Conservation (phyloP, 2,329 filamentous ascomycete species). For the Hypomyces perniciosus region DNA sequence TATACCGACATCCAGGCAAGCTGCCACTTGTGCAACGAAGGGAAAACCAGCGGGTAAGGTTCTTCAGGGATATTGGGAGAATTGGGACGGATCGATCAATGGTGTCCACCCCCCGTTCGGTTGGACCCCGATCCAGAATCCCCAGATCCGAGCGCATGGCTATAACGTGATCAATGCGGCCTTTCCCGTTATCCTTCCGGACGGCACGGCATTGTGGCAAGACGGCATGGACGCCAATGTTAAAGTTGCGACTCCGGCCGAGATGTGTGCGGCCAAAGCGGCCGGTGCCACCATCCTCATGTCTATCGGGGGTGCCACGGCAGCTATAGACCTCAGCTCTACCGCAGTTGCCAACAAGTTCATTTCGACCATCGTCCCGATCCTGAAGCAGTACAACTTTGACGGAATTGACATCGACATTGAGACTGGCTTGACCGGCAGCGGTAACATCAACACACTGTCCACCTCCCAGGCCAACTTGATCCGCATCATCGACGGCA, state of each 20-base stretch:
- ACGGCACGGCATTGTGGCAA: slow-evolving; percentile 28
- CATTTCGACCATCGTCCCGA: slow-evolving; percentile 29
- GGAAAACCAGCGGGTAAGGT: slow-evolving; percentile 28
- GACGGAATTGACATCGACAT: slow-evolving; percentile 33
- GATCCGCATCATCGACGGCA: slow-evolving; percentile 30
- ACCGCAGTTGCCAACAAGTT: slow-evolving; percentile 29
- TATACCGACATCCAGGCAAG: slow-evolving; percentile 13
- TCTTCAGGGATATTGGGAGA: slow-evolving; percentile 32
- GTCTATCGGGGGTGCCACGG: slow-evolving; percentile 30
- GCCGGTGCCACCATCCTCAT: slow-evolving; percentile 28
- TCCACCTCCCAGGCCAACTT: slow-evolving; percentile 29
- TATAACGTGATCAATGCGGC: slow-evolving; percentile 32
- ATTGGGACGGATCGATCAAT: slow-evolving; percentile 29
- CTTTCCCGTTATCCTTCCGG: slow-evolving; percentile 29
- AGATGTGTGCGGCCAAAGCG: slow-evolving; percentile 30
- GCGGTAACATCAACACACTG: slow-evolving; percentile 24
- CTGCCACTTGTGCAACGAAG: slow-evolving; percentile 25
- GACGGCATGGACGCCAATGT: slow-evolving; percentile 28
- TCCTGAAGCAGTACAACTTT: slow-evolving; percentile 30
- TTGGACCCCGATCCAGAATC: slow-evolving; percentile 28
- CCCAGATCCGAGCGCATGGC: slow-evolving; percentile 24
- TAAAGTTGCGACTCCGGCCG: slow-evolving; percentile 24
- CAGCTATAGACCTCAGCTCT: slow-evolving; percentile 27
- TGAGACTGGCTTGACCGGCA: slow-evolving; percentile 26
- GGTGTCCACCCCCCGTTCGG: slow-evolving; percentile 29